phyloP scores from a whole-genome alignment of 2,329 filamentous ascomycete species.

The Ilyonectria robusta region DNA sequence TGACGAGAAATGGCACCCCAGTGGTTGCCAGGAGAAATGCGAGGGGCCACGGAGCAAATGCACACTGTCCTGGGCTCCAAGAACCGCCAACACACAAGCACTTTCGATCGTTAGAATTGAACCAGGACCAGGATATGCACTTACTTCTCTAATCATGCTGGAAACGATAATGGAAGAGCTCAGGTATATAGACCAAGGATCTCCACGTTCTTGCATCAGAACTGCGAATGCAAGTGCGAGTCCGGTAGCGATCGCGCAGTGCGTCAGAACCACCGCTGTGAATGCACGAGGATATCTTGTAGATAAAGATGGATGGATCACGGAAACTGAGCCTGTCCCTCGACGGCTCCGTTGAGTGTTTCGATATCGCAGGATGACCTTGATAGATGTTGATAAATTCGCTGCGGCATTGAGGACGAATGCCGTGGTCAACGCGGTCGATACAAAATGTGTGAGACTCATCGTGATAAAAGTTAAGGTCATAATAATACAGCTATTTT shows the following conservation, averaged over 20 bases:
- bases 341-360: neutral
- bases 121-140: neutral
- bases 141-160: conserved; percentile 8
- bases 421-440: neutral
- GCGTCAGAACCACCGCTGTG: neutral
- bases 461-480: too few species aligned
- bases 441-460: too few species aligned
- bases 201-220: neutral
- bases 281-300: neutral
- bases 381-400: neutral
- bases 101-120: neutral
- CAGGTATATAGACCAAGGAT: neutral
- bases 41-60: neutral
- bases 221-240: neutral
- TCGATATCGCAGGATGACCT: neutral
- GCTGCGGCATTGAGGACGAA: too few species aligned
- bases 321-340: neutral
- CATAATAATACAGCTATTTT: neutral
- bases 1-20: neutral
- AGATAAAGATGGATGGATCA: neutral
- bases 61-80: neutral
- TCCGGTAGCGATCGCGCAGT: neutral
- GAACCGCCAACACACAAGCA: neutral
- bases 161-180: neutral
- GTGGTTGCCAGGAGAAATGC: neutral